Evolutionary conservation across 352 stramenopile species (phyloP), one percentile per base, ranked within the genome.

Genomic region (Globisporangium radiosum): DNA sequence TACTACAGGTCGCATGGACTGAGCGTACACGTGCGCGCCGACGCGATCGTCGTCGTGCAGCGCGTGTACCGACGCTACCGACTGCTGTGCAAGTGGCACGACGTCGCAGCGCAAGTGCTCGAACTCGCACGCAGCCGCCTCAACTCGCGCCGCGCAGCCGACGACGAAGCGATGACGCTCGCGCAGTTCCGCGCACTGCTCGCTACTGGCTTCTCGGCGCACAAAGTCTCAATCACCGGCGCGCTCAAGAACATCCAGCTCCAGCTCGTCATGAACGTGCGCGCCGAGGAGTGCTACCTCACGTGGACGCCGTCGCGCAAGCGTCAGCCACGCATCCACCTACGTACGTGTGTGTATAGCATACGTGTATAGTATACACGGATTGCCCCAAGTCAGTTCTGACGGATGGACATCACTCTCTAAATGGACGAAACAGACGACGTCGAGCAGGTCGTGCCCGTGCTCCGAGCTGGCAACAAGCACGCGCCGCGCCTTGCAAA

Each of bases 231-330:
- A n/a, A 85, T 88, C 60, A 78, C 68, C 2, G 82, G 80, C 2
- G 62, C 62, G 37, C 68, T 90, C 55, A 90, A 92, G 69, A 82
- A 69, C 37, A 71, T 92, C 25, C 69, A 82, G 44, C 65, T 90
- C 14, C 67, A 69, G 17, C 58, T 89, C 37, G 78, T 87, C 7
- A 55, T 81, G 37, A 70, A 85, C 42, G 3, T 62, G 7, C 57
- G 74, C 6, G 56, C 63, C 10, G 69, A 79, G 8, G 78, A 87
- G 54, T 88, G 73, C 56, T 88, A 87, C 49, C 67, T 92, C 15
- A 89, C 78, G 48, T 92, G 82, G 82, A 76, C 68, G 10, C 82
- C 82, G 33, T 92, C 82, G 13, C 69, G 79, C 49, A 92, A 92
- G 67, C 79, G 75, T 25, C 66, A 79, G 14, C 75, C 82, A 2